Base-by-base conservation (phyloP, 2,329 filamentous ascomycete genomes). In the Calonectria multiphialidica region DNA sequence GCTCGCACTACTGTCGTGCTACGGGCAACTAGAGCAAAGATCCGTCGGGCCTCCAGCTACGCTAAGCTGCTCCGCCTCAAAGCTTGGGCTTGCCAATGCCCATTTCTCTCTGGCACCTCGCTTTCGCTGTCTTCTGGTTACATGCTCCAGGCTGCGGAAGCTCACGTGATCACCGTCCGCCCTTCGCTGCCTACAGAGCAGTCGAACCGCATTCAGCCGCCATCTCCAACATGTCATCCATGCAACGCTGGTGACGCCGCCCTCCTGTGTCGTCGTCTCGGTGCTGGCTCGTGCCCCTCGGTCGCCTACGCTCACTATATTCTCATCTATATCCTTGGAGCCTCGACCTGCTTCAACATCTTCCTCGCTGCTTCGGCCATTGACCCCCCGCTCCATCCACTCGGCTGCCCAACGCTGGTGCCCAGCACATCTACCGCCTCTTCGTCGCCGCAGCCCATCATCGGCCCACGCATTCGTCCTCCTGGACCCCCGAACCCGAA, bases 401-500 rank as follows among this genome's bases (percentile, higher is more conserved):
- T 59, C 50, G 33, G 68, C 70, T 77, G 62, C 78, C 73, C 68
- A 72, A 79, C 75, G 53, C 72, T 68, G 68, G 61, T 74, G 67
- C 74, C 72, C 70, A 75, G 70, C 61, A 57, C 67, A 61, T 40
- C 30, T 10, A 18, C 35, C 47, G 37, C 53, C 40, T 16, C 23
- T 23, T 45, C 64, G 37, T 50, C 37, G n/a, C 30, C 35, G 35
- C 40, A 35, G 74, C 42, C 44, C 30, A 50, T 37, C 74, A 44
- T 68, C 67, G 40, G 75, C 74, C 30, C 28, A 71, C 67, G 44
- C 40, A 37, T 59, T 30, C 23, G 23, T 66, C 45, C 63, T 72
- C 57, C 66, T 71, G 55, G 66, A 53, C 68, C 72, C 67, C 68
- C 71, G n/a, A 40, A 47, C 44, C 55, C 25, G 16, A 68, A 23